These are phyloP conservation scores for Stellera chamaejasme DNA, from an alignment of 345 rosid species.

Conservation along the genomic window DNA sequence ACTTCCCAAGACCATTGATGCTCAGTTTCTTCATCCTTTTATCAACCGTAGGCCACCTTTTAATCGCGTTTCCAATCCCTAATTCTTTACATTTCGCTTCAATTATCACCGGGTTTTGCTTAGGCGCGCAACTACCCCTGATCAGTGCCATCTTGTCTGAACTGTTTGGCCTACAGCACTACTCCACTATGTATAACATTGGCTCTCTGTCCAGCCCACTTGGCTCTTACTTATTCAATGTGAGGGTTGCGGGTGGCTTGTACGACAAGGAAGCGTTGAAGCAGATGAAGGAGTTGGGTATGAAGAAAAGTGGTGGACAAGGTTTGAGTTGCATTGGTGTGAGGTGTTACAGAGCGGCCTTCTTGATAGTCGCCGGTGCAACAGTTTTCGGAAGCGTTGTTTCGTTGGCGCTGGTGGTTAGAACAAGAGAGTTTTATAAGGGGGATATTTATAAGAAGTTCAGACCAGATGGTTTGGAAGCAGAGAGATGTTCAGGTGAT, in stretches of 20 bases:
- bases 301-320: constrained; percentile 10
- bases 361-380: constrained; percentile 29
- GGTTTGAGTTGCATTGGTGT: constrained; percentile 34
- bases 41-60: constrained; percentile 35
- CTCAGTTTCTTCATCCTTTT: constrained; percentile 30
- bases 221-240: constrained; percentile 40
- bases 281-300: constrained; percentile 26
- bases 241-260: constrained; percentile 34
- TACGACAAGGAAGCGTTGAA: constrained; percentile 39
- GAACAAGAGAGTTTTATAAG: constrained; percentile 39
- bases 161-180: constrained; percentile 47
- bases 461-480: constrained; percentile 18
- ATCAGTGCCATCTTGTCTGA: constrained; percentile 42
- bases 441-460: constrained; percentile 45
- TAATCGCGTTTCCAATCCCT: constrained; percentile 36
- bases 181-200: constrained; percentile 37
- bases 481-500: constrained; percentile 16
- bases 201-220: constrained; percentile 38
- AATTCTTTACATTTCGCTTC: constrained; percentile 46
- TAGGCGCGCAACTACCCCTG: constrained; percentile 45
- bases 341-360: constrained; percentile 31
- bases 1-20: constrained; percentile 36
- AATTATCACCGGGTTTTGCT: constrained; percentile 41
- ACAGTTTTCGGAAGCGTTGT: constrained; percentile 35
- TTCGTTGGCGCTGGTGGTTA: constrained; percentile 32